Conservation (phyloP, 495 filamentous ascomycete genomes). For the Staphylotrichum longicolle region DNA sequence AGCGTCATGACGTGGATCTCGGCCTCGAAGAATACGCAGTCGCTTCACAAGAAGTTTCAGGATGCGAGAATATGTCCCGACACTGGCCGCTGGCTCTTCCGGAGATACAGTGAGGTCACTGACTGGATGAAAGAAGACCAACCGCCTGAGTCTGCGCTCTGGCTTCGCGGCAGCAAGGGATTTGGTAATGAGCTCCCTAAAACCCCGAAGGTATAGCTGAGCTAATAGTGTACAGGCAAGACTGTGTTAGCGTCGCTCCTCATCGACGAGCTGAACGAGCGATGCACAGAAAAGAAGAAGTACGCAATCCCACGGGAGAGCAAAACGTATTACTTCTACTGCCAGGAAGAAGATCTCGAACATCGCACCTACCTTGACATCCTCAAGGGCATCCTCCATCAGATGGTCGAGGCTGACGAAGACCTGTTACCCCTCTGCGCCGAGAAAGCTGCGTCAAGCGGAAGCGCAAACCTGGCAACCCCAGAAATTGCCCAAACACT, state of each 20-base stretch:
- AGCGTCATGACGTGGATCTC: not conserved
- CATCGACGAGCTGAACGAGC: not conserved
- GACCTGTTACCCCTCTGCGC: not conserved
- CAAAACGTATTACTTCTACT: not conserved
- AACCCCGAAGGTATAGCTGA: not conserved
- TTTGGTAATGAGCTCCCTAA: not conserved
- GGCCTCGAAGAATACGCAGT: not conserved
- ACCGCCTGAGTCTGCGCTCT: not conserved
- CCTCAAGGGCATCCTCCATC: not conserved
- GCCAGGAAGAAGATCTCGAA: not conserved
- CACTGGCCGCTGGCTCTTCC: not conserved
- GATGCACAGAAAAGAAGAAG: not conserved
- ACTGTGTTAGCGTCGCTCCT: not conserved
- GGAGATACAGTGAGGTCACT: not conserved
- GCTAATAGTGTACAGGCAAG: not conserved
- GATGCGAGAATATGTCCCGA: conserved; percentile 2
- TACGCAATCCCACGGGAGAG: not conserved
- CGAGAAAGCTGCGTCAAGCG: not conserved
- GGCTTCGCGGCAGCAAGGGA: not conserved
- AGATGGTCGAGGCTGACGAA: not conserved
- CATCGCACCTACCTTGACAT: not conserved
- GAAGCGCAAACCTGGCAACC: not conserved
- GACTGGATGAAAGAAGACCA: conserved; percentile 1
- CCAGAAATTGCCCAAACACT: conserved; percentile 1
- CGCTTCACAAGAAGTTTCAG: not conserved